phyloP scores from a whole-genome alignment of 2,329 filamentous ascomycete genomes.

The Aspergillus sp. region DNA sequence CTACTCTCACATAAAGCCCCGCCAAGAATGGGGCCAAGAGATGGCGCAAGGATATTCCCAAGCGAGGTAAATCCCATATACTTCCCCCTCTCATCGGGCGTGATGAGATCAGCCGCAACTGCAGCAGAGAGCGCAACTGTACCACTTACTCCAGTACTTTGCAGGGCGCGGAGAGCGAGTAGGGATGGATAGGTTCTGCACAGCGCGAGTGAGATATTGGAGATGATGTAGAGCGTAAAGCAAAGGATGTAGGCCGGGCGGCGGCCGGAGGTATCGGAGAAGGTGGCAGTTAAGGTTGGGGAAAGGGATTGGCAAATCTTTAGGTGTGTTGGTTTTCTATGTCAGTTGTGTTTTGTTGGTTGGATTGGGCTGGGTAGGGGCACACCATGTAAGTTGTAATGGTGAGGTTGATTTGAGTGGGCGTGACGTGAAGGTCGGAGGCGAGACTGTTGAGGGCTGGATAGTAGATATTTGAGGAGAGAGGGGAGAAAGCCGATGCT shows the following conservation, averaged over 20 bases:
- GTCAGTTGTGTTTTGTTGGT: not conserved
- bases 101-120: conserved; percentile 43
- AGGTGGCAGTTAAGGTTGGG: conserved; percentile 48
- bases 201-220: conserved; percentile 41
- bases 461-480: conserved; percentile 47
- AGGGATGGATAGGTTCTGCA: conserved; percentile 37
- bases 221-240: conserved; percentile 44
- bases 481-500: conserved; percentile 43
- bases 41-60: conserved; percentile 43
- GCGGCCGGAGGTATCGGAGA: conserved; percentile 50
- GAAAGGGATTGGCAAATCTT: conserved; percentile 53
- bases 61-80: conserved; percentile 41
- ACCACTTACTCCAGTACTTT: conserved; percentile 44
- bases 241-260: conserved; percentile 50
- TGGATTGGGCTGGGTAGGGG: not conserved
- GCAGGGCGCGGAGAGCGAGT: conserved; percentile 41
- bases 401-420: conserved; percentile 27
- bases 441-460: conserved; percentile 39
- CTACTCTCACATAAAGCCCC: conserved; percentile 48
- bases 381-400: conserved; percentile 36
- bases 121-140: conserved; percentile 43
- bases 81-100: conserved; percentile 40
- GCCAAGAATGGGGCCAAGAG: conserved; percentile 50
- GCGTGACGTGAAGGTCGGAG: conserved; percentile 28
- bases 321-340: not conserved